Base-by-base conservation (phyloP, 2,329 filamentous ascomycete genomes). In the Talaromyces sp. region DNA sequence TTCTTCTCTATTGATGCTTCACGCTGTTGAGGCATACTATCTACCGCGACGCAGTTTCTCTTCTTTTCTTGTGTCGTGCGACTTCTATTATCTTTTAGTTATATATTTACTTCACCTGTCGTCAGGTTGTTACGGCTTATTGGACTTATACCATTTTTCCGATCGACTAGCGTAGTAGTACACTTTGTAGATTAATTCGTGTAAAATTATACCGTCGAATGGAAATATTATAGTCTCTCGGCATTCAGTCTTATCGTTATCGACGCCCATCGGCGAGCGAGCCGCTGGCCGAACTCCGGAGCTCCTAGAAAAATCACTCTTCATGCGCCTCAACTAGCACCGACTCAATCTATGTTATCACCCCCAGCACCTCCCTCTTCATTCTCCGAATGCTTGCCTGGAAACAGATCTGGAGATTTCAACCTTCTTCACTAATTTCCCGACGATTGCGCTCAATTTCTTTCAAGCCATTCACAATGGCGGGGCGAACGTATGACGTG, bases 401-500 rank as follows among this genome's bases (percentile, higher is more conserved):
- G 52, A 22, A 22, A 3, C 22, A 70, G 54, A 61, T 71, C 61
- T 72, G 68, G 67, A 69, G 66, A 37, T 65, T 67, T 63, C 52
- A 66, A 64, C 66, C 57, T 49, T 59, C 67, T 67, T 69, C 64
- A 54, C 65, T 58, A 54, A 63, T 68, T 63, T 68, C 49, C 61
- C 63, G 64, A 65, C 67, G 68, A 47, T 65, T 70, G 62, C 74
- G 73, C 62, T 67, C 67, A 69, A 70, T 75, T 43, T 77, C 74
- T 47, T 74, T 71, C 64, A 67, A 64, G 67, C 70, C 73, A 41
- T 64, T 69, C 70, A 69, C 67, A 62, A 78, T 78, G 77, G 68
- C 76, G 74, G 65, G 65, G 65, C 77, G 77, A 58, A 74, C 73
- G 66, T 79, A 79, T 69, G 75, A 75, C 68, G 77, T 79, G 74